Conservation (phyloP, 73 alveolate species). For the Paramecium primaurelia region DNA sequence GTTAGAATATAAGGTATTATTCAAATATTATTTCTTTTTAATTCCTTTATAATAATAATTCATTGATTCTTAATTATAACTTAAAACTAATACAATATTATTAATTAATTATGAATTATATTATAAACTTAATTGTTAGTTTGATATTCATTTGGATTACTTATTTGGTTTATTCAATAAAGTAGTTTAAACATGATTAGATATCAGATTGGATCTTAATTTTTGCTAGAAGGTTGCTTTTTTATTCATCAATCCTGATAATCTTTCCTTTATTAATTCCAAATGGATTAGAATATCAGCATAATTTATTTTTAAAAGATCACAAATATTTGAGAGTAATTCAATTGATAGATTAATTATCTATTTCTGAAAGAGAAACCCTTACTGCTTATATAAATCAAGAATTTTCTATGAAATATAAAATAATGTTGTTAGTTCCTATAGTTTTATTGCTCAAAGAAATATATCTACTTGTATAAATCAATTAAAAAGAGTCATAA, state of each 20-base stretch:
- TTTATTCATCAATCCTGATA: background rate
- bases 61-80: background rate
- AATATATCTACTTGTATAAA: background rate
- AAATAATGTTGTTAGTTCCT: background rate
- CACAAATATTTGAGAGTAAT: background rate
- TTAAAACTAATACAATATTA: background rate
- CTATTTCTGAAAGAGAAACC: background rate
- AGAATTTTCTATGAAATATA: background rate
- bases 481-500: background rate
- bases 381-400: background rate
- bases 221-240: background rate
- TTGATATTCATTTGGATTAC: background rate
- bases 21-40: too few relatives aligned
- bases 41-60: background rate
- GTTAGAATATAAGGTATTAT: background rate
- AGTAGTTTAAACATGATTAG: background rate
- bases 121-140: background rate
- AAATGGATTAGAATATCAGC: background rate
- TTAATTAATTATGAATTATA: background rate
- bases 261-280: background rate
- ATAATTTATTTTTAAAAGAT: background rate
- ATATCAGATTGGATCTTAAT: background rate
- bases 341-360: background rate
- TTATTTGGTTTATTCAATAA: background rate
- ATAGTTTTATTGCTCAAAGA: background rate